Percentiles rank a stretch among this genome's conserved stretches.
Evolutionary conservation across 805 yeast species (phyloP).

Genomic region (Huiozyma sinensis): DNA sequence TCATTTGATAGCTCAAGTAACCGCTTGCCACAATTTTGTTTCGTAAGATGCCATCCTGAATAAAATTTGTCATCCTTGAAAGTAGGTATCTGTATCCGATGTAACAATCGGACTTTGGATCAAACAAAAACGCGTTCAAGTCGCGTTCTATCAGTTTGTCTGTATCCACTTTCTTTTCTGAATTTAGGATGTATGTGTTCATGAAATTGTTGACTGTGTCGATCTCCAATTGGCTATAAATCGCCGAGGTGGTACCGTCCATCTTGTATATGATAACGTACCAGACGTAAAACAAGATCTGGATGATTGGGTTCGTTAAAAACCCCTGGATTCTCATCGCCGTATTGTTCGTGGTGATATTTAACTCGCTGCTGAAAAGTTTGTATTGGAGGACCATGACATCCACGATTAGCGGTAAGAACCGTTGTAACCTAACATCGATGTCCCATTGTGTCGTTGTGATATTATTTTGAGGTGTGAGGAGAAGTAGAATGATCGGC

Average conservation of each 20-base stretch:
- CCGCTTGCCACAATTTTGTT: constrained; percentile 8
- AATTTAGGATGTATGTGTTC: constrained; percentile 9
- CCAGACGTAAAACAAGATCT: constrained; percentile 16
- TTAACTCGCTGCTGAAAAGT: constrained; percentile 7
- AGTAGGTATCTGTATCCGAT: constrained; percentile 10
- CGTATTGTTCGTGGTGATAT: constrained; percentile 1
- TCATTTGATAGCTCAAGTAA: constrained; percentile 4
- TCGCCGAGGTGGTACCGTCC: background rate
- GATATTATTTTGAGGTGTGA: background rate
- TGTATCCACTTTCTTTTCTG: constrained; percentile 7
- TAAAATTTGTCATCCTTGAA: constrained; percentile 4
- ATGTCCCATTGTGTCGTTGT: background rate
- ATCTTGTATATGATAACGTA: constrained; percentile 8
- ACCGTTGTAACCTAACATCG: constrained; percentile 5
- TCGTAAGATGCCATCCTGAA: constrained; percentile 10
- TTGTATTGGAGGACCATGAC: constrained; percentile 11
- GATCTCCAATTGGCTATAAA: constrained; percentile 3
- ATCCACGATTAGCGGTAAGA: constrained; percentile 11
- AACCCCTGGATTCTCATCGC: constrained; percentile 7
- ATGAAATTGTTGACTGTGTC: constrained; percentile 10
- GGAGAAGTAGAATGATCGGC: constrained; percentile 7
- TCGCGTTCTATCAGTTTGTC: constrained; percentile 10
- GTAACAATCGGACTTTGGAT: constrained; percentile 7
- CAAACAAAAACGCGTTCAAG: constrained; percentile 9
- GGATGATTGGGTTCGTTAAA: constrained; percentile 14